Evolutionary conservation across 176 grass and related monocot species (phyloP), one percentile per base, ranked within the genome.

Genomic region (Ananas comosus): DNA sequence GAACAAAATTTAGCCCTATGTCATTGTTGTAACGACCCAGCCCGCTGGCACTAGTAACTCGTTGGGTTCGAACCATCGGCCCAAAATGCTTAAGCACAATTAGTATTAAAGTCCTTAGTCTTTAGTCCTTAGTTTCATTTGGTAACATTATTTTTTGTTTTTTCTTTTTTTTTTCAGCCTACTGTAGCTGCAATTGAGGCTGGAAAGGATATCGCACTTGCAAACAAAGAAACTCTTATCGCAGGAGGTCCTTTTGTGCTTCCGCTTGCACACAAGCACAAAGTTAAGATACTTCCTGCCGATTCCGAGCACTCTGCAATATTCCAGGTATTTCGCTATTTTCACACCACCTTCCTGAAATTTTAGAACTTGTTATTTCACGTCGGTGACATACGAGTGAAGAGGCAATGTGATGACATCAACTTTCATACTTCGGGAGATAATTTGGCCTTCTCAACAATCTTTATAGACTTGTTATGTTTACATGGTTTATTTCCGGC

Each of bases 281-380:
- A 99, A 56, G 95, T 99, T 51, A 99, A 99, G 54, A 94, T 99
- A 72, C 90, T 99, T 76, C 95, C 95, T 52, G 94, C 94, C 73
- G 94, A 99, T 99, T 99, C 94, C 72, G 94, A 99, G 73, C 94
- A 99, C 79, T 93, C 89, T 78, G 94, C 94, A 51, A 93, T 99
- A 83, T 99, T 99, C 74, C 94, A 99, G 94, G 94, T 99, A 90
- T 23, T 16, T 42, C 33, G 5, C 33, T 42, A 42, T 42, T 42
- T 8, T 42, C 33, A 7, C 33, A 42, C 7, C 33, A 4, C 33
- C 33, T 7, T 42, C 33, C 33, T 42, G 4, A 6, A 42, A 33
- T 33, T 33, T 33, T 33, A 33, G 29, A 33, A 42, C 33, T 6
- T 6, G 7, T 42, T 42, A 7, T 42, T 42, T 42, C 33, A 7